phyloP scores from a whole-genome alignment of 352 stramenopile genomes.

The Plasmopara viticola region DNA sequence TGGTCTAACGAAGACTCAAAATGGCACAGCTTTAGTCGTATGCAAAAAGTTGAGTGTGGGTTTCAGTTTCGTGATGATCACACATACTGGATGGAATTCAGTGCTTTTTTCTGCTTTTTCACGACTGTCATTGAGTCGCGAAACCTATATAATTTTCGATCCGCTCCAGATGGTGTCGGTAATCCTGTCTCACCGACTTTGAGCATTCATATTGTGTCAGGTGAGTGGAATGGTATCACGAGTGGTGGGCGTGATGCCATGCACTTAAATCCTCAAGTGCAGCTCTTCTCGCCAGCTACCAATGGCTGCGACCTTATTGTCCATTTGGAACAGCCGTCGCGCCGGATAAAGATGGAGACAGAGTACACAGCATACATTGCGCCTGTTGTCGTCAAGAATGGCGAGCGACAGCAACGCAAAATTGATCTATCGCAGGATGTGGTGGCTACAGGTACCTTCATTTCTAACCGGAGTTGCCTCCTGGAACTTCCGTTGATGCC shows the following conservation, averaged over 20 bases:
- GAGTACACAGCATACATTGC: slow-evolving; percentile 78
- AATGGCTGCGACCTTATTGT: slow-evolving; percentile 44
- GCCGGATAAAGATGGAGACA: slow-evolving; percentile 60
- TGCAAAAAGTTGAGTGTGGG: slow-evolving; percentile 65
- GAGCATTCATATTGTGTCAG: slow-evolving; percentile 65
- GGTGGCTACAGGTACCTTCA: slow-evolving; percentile 75
- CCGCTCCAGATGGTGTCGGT: slow-evolving; percentile 49
- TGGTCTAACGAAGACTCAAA: slow-evolving; percentile 68
- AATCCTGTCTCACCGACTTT: slow-evolving; percentile 51
- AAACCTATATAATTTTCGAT: slow-evolving; percentile 82
- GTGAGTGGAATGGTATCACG: slow-evolving; percentile 79
- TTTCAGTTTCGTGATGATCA: slow-evolving; percentile 78
- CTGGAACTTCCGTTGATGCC: slow-evolving; percentile 47
- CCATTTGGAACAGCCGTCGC: slow-evolving; percentile 72
- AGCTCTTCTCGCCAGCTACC: slow-evolving; percentile 59
- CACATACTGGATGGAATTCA: slow-evolving; percentile 82
- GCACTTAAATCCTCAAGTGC: slow-evolving; percentile 83
- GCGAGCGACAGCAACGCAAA: slow-evolving; percentile 56
- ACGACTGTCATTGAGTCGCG: slow-evolving; percentile 66
- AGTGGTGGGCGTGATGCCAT: slow-evolving; percentile 71
- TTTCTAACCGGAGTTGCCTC: slow-evolving; percentile 77
- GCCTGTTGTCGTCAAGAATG: slow-evolving; percentile 72
- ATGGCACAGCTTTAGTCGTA: slow-evolving; percentile 65
- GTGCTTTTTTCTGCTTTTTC: slow-evolving; percentile 75
- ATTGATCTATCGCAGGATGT: slow-evolving; percentile 78